Evolutionary conservation across 2,329 filamentous ascomycete genomes (phyloP).

Genomic region (Gnomoniopsis smithogilvyi): DNA sequence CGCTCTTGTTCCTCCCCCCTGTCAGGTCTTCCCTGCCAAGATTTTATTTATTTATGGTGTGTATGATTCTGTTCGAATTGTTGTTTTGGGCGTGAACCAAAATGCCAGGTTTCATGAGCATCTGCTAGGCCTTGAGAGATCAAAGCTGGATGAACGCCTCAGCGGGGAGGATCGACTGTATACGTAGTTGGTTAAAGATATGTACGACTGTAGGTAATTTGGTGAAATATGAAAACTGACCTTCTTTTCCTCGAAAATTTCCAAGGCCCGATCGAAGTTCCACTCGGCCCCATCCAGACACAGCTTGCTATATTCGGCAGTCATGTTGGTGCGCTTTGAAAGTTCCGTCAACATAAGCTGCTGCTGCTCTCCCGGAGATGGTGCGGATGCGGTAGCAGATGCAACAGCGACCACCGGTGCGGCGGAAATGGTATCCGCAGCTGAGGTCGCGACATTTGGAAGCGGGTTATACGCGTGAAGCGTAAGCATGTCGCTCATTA

Average conservation of each 20-base stretch:
- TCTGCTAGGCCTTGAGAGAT: neutral
- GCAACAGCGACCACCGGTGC: conserved; percentile 23
- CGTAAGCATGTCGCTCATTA: conserved; percentile 76
- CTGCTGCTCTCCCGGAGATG: conserved; percentile 46
- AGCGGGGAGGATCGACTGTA: conserved; percentile 12
- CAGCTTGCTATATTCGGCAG: conserved; percentile 71
- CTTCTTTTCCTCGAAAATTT: conserved; percentile 73
- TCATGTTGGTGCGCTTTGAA: conserved; percentile 77
- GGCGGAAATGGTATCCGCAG: conserved; percentile 21
- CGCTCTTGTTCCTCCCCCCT: neutral
- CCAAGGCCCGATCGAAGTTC: conserved; percentile 73
- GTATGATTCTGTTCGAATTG: no score
- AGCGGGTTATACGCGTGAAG: conserved; percentile 62
- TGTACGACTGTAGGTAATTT: conserved; percentile 18
- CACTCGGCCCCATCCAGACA: conserved; percentile 78
- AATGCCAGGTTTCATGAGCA: no score
- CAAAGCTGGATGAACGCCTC: conserved; percentile 14
- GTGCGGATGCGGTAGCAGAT: conserved; percentile 15
- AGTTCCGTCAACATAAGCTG: conserved; percentile 73
- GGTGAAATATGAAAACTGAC: conserved; percentile 44
- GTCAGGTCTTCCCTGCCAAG: neutral
- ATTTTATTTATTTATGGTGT: neutral
- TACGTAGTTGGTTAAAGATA: conserved; percentile 6
- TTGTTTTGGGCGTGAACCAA: neutral
- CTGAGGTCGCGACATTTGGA: conserved; percentile 36